These are phyloP conservation scores for Cladosporium colombiae DNA, from an alignment of 2,329 filamentous ascomycete genomes.

Conservation along the genomic window DNA sequence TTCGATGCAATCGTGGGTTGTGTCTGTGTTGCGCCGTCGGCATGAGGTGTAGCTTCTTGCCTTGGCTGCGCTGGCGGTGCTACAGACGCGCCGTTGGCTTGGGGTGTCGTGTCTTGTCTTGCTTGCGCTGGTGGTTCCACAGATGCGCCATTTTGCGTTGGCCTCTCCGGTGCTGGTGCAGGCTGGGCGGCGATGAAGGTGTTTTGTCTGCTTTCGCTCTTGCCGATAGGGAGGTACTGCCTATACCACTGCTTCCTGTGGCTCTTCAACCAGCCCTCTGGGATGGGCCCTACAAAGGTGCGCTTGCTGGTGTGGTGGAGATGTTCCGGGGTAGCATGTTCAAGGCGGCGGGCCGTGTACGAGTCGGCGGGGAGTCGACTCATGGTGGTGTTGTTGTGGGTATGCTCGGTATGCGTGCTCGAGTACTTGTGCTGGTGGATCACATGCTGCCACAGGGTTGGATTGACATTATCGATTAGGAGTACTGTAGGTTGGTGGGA, in stretches of 20 bases:
- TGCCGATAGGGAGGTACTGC: conserved; percentile 46
- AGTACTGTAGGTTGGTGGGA: neutral
- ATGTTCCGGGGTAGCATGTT: conserved; percentile 63
- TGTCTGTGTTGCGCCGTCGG: neutral
- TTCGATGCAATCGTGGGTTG: neutral
- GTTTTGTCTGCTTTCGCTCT: conserved; percentile 13
- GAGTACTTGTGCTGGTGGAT: neutral
- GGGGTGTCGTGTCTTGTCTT: neutral
- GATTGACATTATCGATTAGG: neutral
- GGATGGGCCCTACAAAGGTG: conserved; percentile 66
- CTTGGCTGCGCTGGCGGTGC: neutral
- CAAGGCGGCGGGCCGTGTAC: conserved; percentile 43
- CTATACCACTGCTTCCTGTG: conserved; percentile 66
- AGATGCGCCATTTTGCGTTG: neutral
- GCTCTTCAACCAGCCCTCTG: conserved; percentile 64
- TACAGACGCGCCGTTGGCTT: neutral
- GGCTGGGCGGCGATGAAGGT: conserved; percentile 35
- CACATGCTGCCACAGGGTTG: neutral
- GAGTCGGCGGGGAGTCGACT: conserved; percentile 32
- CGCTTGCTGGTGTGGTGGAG: conserved; percentile 62
- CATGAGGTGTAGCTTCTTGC: neutral
- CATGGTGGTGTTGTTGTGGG: conserved; percentile 7
- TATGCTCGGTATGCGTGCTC: neutral
- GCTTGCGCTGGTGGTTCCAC: neutral
- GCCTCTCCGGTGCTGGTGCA: neutral